These are phyloP conservation scores for Mychonastes homosphaera DNA, from an alignment of 139 green algal species.

Conservation along the genomic window DNA sequence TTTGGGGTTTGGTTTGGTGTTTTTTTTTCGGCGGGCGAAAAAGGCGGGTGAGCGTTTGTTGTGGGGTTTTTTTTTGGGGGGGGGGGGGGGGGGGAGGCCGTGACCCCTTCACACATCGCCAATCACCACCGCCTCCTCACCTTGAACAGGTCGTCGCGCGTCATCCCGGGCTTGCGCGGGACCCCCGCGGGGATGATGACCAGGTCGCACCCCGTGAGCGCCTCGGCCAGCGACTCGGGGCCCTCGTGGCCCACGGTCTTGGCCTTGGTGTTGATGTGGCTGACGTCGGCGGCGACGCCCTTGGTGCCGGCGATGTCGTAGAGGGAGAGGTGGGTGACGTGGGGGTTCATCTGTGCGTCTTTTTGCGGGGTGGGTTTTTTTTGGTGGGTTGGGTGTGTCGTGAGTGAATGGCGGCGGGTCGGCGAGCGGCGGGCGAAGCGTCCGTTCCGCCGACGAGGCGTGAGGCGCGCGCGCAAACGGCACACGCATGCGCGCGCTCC, in stretches of 20 bases:
- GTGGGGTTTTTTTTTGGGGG: not conserved
- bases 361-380: too few species aligned
- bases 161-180: constrained; percentile 98
- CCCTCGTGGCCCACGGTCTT: constrained; percentile 57
- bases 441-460: too few species aligned
- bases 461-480: too few species aligned
- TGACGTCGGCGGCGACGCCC: constrained; percentile 88
- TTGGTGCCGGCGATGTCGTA: constrained; percentile 90
- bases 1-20: not conserved
- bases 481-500: too few species aligned
- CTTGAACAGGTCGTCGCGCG: constrained; percentile 98
- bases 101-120: too few species aligned
- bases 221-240: constrained; percentile 63
- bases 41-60: not conserved
- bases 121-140: constrained; percentile 38
- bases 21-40: not conserved
- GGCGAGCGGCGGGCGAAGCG: too few species aligned
- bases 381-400: too few species aligned
- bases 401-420: too few species aligned
- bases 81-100: too few species aligned
- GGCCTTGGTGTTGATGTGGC: constrained; percentile 92
- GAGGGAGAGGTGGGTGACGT: constrained; percentile 48
- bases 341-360: constrained; percentile 52
- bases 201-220: constrained; percentile 59
- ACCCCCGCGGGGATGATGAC: constrained; percentile 96